These are phyloP conservation scores for Saturnispora mendoncae DNA, from an alignment of 805 yeast genomes.

Conservation along the genomic window DNA sequence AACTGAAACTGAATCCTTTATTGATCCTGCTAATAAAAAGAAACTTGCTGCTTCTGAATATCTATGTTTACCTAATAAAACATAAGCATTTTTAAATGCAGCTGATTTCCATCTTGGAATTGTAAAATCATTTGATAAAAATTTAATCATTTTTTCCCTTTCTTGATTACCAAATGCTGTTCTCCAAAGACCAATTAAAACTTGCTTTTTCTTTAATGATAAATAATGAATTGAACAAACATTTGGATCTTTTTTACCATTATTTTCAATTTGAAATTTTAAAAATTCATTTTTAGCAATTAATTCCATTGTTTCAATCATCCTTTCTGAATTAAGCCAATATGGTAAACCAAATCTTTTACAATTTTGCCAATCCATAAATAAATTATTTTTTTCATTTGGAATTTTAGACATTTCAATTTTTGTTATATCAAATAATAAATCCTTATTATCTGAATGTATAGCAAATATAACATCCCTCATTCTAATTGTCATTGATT, in stretches of 20 bases:
- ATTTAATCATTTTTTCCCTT: constrained; percentile 70
- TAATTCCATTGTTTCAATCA: constrained; percentile 49
- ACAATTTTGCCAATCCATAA: constrained; percentile 53
- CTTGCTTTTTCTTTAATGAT: constrained; percentile 68
- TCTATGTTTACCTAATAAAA: constrained; percentile 78
- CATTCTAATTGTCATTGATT: constrained; percentile 42
- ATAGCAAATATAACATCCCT: constrained; percentile 85
- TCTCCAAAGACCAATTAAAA: constrained; percentile 77
- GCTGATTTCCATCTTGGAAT: constrained; percentile 78
- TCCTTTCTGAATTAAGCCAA: constrained; percentile 50
- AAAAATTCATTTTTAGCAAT: constrained; percentile 66
- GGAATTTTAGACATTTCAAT: constrained; percentile 28
- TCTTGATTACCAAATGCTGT: constrained; percentile 69
- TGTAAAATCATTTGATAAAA: constrained; percentile 67
- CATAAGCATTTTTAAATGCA: constrained; percentile 89
- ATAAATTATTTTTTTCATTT: constrained; percentile 12
- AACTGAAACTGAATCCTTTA: constrained; percentile 72
- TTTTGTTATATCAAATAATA: constrained; percentile 44
- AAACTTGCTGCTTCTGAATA: constrained; percentile 83
- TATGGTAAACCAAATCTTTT: constrained; percentile 55
- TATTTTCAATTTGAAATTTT: constrained; percentile 29
- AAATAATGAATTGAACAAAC: constrained; percentile 65
- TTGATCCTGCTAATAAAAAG: constrained; percentile 67
- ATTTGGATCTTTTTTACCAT: constrained; percentile 58
- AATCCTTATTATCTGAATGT: constrained; percentile 69